A percentile compares a stretch with the other conserved stretches of the same genome.
Conservation (phyloP, 108 stramenopile species). For the Chaetoceros muelleri region DNA sequence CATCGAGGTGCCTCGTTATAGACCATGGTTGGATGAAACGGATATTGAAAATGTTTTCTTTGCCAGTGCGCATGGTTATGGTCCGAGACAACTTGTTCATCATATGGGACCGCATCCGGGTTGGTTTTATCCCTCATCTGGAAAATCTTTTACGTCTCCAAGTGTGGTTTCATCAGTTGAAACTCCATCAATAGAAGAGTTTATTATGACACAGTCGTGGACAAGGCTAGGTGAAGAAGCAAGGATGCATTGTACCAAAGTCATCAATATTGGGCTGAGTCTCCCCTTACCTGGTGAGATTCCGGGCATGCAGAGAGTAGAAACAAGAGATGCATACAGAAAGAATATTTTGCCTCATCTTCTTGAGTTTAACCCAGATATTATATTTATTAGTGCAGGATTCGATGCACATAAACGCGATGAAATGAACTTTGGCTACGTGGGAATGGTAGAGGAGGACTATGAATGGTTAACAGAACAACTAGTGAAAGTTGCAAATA, state of each 20-base stretch:
- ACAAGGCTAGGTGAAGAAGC: constrained; percentile 75
- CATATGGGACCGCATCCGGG: constrained; percentile 42
- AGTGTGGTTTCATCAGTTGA: constrained; percentile 50
- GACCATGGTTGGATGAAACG: constrained; percentile 87
- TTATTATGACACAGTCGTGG: constrained; percentile 78
- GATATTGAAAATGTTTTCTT: constrained; percentile 89
- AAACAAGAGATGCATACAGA: constrained; percentile 80
- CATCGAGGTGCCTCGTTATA: constrained; percentile 51
- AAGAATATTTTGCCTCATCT: constrained; percentile 67
- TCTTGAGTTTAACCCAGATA: constrained; percentile 89
- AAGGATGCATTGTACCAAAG: constrained; percentile 67
- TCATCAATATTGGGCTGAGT: constrained; percentile 74
- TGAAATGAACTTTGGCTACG: constrained; percentile 88
- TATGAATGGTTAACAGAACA: constrained; percentile 95
- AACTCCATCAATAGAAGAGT: constrained; percentile 48
- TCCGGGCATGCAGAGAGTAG: constrained; percentile 77
- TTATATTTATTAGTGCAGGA: constrained; percentile 97
- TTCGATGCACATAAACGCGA: constrained; percentile 95
- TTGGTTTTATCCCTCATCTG: constrained; percentile 88
- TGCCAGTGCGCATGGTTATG: constrained; percentile 87
- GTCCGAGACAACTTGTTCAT: constrained; percentile 48
- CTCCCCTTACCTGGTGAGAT: constrained; percentile 56
- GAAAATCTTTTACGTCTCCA: constrained; percentile 52
- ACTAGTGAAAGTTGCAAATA: constrained; percentile 87
- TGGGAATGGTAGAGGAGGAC: constrained; percentile 96